These are phyloP conservation scores for Sclerotinia spermophila DNA, from an alignment of 2,329 filamentous ascomycete genomes.

Conservation along the genomic window DNA sequence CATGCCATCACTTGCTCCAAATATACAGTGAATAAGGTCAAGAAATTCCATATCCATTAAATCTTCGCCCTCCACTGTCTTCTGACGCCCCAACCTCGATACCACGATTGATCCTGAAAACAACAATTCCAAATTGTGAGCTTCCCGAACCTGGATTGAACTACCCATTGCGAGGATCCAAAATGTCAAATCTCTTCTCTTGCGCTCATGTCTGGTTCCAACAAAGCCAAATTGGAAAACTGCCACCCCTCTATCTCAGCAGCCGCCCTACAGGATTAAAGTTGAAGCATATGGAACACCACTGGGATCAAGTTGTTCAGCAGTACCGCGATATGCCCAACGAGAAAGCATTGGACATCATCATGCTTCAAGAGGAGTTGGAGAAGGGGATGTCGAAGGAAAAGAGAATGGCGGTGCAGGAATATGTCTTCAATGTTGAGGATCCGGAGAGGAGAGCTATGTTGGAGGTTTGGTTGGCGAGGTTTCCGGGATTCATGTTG, in stretches of 20 bases:
- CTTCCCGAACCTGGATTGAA: too few relatives aligned
- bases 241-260: slow-evolving; percentile 7
- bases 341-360: neutral
- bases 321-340: neutral
- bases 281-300: neutral
- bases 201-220: neutral
- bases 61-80: too few relatives aligned
- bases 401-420: neutral
- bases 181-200: neutral
- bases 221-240: neutral
- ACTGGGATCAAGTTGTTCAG: slow-evolving; percentile 1
- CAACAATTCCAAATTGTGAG: neutral
- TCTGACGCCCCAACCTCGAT: neutral
- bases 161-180: neutral
- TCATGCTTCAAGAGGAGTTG: slow-evolving; percentile 4
- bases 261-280: neutral
- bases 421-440: neutral
- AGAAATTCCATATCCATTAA: neutral
- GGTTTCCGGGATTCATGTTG: slow-evolving; percentile 9
- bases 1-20: neutral
- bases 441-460: slow-evolving; percentile 5
- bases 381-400: slow-evolving; percentile 9
- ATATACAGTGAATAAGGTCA: neutral
- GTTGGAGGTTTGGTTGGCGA: slow-evolving; percentile 11
- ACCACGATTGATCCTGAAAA: neutral